These are phyloP conservation scores for Tulasnella sp. DNA, from an alignment of 768 basidiomycete genomes.

Conservation along the genomic window DNA sequence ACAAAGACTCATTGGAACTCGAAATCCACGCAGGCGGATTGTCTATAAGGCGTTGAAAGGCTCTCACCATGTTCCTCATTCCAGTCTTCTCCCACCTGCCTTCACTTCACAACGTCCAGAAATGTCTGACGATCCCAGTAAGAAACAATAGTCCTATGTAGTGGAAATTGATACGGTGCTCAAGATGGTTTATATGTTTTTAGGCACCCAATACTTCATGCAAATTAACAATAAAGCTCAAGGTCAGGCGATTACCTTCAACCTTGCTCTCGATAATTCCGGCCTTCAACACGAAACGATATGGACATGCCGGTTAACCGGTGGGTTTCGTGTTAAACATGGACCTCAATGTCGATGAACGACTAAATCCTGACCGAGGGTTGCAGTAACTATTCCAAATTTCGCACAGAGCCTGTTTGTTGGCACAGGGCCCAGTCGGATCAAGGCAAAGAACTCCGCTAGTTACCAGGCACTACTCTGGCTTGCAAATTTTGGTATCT, in stretches of 20 bases:
- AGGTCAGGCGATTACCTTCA: not conserved
- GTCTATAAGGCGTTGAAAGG: no score
- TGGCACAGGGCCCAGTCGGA: not conserved
- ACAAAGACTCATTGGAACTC: no score
- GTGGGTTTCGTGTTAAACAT: no score
- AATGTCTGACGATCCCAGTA: no score
- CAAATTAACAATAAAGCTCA: not conserved
- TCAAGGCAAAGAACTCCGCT: not conserved
- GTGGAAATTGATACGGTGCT: no score
- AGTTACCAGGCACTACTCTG: not conserved
- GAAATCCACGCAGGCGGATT: no score
- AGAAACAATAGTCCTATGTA: no score
- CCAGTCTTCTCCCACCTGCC: no score
- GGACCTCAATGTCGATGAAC: not conserved
- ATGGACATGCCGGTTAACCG: not conserved
- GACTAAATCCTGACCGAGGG: not conserved
- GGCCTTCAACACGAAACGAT: not conserved
- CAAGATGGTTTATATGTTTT: no score
- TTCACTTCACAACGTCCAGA: no score
- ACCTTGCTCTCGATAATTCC: not conserved
- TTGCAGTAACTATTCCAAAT: not conserved
- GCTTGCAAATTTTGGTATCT: not conserved
- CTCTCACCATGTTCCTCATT: no score
- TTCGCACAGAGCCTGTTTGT: not conserved
- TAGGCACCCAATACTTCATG: not conserved